Evolutionary conservation across 495 filamentous ascomycete genomes (phyloP).

Genomic region (Monascus purpureus): DNA sequence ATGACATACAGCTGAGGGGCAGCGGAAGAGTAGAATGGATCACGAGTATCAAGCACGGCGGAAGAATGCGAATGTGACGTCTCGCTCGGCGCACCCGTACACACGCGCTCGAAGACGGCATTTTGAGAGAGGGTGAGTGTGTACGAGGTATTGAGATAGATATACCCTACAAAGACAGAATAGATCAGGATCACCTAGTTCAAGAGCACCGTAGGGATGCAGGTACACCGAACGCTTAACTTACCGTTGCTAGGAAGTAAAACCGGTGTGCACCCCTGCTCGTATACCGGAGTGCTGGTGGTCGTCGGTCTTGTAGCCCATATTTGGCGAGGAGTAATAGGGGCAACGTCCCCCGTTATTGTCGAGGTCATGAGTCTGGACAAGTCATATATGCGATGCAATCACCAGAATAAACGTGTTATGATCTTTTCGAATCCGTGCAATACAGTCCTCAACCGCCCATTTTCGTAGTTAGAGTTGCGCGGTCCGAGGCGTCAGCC

Average conservation of each 20-base stretch:
- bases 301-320: conserved; percentile 31
- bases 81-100: conserved; percentile 27
- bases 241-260: conserved; percentile 42
- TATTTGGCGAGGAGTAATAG: conserved; percentile 34
- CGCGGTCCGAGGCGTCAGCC: too few species aligned
- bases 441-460: too few species aligned
- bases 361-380: not conserved
- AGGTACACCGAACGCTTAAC: conserved; percentile 4
- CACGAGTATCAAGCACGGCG: conserved; percentile 44
- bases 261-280: conserved; percentile 44
- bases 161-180: conserved; percentile 32
- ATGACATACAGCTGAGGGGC: conserved; percentile 86
- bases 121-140: conserved; percentile 46
- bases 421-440: too few species aligned
- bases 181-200: not conserved
- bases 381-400: not conserved
- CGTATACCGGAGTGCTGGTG: too few species aligned
- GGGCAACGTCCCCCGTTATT: conserved; percentile 27
- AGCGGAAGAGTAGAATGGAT: conserved; percentile 87
- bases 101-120: conserved; percentile 49
- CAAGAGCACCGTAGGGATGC: not conserved
- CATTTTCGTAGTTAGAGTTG: too few species aligned
- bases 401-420: too few species aligned
- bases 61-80: conserved; percentile 20
- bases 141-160: conserved; percentile 43